phyloP scores from a whole-genome alignment of 2,329 filamentous ascomycete species.

The Phaeosphaeriaceae sp. region DNA sequence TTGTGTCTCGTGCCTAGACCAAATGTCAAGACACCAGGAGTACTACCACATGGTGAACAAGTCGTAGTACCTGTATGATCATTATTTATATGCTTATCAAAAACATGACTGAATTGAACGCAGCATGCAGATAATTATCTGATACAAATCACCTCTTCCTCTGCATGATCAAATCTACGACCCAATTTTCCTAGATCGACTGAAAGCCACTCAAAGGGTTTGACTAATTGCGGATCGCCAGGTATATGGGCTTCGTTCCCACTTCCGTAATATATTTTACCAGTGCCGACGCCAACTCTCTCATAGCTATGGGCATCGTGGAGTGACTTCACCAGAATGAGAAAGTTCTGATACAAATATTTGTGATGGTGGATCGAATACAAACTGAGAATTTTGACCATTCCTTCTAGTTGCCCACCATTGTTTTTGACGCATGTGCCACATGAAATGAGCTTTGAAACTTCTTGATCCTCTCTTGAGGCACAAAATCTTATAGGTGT shows the following conservation, averaged over 20 bases:
- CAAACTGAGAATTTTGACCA: neutral
- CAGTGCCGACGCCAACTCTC: neutral
- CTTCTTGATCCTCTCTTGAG: too few species aligned
- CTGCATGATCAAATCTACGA: neutral
- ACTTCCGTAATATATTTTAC: neutral
- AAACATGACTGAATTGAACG: too few species aligned
- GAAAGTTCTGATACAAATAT: neutral
- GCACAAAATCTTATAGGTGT: too few species aligned
- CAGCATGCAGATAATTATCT: neutral
- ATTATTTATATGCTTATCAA: too few species aligned
- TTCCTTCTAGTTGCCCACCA: neutral
- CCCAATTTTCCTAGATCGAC: neutral
- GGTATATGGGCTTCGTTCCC: neutral
- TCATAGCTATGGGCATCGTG: neutral
- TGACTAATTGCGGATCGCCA: neutral
- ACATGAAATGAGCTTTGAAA: too few species aligned
- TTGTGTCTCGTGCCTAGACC: neutral
- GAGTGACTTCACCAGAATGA: neutral
- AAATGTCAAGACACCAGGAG: neutral
- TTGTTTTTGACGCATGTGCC: too few species aligned
- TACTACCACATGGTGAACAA: too few species aligned
- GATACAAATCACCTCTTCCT: neutral
- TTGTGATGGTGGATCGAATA: neutral
- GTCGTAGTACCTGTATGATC: too few species aligned
- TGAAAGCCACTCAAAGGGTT: slow-evolving; percentile 1